A percentile compares a stretch with the other conserved stretches of the same genome.
phyloP scores from a whole-genome alignment of 805 yeast genomes.

The Schwanniomyces polymorphus region DNA sequence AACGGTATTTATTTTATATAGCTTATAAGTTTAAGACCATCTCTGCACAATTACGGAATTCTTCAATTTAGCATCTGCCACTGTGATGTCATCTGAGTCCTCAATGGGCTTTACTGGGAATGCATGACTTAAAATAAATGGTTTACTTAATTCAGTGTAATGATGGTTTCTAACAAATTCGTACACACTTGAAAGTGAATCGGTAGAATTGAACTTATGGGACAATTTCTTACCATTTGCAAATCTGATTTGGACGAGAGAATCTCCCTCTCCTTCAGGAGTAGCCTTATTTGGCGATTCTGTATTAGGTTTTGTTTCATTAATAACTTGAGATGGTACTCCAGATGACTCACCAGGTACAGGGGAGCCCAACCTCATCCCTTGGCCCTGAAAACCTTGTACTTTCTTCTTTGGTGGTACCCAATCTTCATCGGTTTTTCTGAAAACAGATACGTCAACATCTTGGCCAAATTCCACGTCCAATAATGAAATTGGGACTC shows the following conservation, averaged over 20 bases:
- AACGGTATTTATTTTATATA: background rate
- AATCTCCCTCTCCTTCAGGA: conserved; percentile 54
- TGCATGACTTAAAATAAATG: conserved; percentile 70
- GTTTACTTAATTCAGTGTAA: conserved; percentile 45
- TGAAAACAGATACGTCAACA: conserved; percentile 85
- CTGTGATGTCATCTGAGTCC: conserved; percentile 48
- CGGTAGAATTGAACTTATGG: conserved; percentile 62
- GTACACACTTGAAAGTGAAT: conserved; percentile 64
- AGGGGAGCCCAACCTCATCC: conserved; percentile 87
- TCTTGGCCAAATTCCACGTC: conserved; percentile 88
- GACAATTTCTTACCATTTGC: conserved; percentile 77
- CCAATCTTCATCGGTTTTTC: conserved; percentile 79
- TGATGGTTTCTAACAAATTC: conserved; percentile 58
- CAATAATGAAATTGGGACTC: conserved; percentile 84
- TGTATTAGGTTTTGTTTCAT: conserved; percentile 10
- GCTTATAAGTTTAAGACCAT: conserved; percentile 48
- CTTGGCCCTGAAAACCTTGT: conserved; percentile 76
- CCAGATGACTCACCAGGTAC: conserved; percentile 64
- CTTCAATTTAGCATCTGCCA: conserved; percentile 72
- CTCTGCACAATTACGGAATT: conserved; percentile 91
- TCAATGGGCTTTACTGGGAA: conserved; percentile 79
- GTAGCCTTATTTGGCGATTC: conserved; percentile 7
- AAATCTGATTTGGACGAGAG: conserved; percentile 79
- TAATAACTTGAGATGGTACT: conserved; percentile 13
- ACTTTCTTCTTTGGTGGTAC: conserved; percentile 59